Percentiles rank a stretch among this genome's conserved stretches.
These are phyloP conservation scores for Colletotrichum cuscutae DNA, from an alignment of 2,329 filamentous ascomycete genomes.

Conservation along the genomic window DNA sequence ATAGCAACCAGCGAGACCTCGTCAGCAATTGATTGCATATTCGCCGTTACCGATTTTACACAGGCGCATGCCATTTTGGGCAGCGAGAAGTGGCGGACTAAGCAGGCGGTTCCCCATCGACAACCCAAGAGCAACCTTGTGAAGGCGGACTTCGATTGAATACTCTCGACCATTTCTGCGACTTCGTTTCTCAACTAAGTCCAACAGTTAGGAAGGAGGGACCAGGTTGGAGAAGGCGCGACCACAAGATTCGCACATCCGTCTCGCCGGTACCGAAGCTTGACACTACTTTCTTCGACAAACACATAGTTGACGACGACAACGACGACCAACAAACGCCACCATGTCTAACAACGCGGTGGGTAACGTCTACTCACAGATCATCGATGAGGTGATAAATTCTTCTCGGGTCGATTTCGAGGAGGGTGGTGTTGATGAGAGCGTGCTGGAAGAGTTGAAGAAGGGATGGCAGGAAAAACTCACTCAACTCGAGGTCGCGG, in stretches of 20 bases:
- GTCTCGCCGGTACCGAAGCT: not conserved
- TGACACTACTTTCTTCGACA: not conserved
- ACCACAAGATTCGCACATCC: not conserved
- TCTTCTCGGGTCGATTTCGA: conserved; percentile 96
- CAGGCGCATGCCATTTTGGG: conserved; percentile 23
- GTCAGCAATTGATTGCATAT: not conserved
- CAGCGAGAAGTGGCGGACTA: conserved; percentile 25
- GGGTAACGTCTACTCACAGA: conserved; percentile 83
- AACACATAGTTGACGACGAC: not conserved
- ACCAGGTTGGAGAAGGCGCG: not conserved
- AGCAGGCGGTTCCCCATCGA: conserved; percentile 13
- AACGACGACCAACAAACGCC: conserved; percentile 24
- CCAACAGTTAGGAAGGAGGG: not conserved
- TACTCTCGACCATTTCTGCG: not conserved
- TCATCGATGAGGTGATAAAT: conserved; percentile 88
- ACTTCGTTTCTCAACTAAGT: not conserved
- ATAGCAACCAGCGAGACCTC: not conserved
- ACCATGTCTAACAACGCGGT: conserved; percentile 69
- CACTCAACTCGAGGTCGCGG: conserved; percentile 83
- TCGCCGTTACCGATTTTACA: not conserved
- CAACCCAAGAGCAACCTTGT: not conserved
- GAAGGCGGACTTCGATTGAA: not conserved
- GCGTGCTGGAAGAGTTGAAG: conserved; percentile 83
- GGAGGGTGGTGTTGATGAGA: conserved; percentile 90
- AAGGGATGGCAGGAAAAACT: conserved; percentile 96